Evolutionary conservation across 202 grass and related monocot species (phyloP).

Genomic region (Eragrostis tef): DNA sequence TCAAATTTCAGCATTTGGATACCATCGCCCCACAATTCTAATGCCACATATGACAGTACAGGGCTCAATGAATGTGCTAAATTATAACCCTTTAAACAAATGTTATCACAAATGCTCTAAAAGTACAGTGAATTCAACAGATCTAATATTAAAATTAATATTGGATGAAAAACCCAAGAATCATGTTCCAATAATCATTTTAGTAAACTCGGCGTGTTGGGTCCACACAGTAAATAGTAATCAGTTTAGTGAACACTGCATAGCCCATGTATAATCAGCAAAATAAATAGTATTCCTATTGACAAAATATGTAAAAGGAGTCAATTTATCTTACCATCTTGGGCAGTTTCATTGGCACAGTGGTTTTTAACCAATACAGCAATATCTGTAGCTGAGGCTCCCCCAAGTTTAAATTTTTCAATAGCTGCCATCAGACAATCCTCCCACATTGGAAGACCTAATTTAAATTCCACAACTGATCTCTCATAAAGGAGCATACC

Average conservation of each 20-base stretch:
- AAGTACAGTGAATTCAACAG: conserved; percentile 6
- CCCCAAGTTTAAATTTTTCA: conserved; percentile 83
- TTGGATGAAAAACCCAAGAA: conserved; percentile 20
- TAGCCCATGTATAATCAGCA: conserved; percentile 16
- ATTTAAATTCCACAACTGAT: conserved; percentile 84
- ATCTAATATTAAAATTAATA: conserved; percentile 7
- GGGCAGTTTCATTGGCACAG: conserved; percentile 73
- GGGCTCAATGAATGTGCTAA: not conserved
- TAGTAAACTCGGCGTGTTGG: conserved; percentile 7
- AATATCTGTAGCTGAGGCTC: conserved; percentile 73
- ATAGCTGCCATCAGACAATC: conserved; percentile 76
- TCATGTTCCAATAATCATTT: conserved; percentile 8
- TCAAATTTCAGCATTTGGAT: not conserved
- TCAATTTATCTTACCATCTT: conserved; percentile 61
- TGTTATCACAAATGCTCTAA: not conserved
- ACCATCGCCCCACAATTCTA: conserved; percentile 10
- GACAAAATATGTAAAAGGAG: not conserved
- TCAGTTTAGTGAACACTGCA: conserved; percentile 13
- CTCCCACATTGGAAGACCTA: conserved; percentile 84
- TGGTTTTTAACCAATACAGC: conserved; percentile 78
- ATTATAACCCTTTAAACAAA: not conserved
- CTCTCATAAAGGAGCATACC: conserved; percentile 91
- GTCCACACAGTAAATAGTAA: conserved; percentile 1
- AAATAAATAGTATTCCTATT: conserved; percentile 19
- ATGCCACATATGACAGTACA: not conserved